Percentiles rank a stretch among this genome's conserved stretches.
Evolutionary conservation across 1,284 basidiomycete genomes (phyloP).

Genomic region (Pseudozyma sp.): DNA sequence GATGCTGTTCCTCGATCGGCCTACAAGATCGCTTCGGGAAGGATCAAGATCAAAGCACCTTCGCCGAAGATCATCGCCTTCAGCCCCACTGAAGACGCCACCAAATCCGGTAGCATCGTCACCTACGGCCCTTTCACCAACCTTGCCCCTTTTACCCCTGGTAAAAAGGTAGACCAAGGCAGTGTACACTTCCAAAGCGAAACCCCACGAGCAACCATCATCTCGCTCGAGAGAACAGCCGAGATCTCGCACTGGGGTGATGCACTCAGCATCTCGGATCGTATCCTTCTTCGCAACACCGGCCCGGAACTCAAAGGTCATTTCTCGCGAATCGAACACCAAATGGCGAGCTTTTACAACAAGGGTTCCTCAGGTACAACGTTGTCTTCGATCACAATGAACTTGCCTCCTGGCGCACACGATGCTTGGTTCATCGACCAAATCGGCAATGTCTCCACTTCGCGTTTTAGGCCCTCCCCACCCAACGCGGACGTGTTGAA

Average conservation of each 20-base stretch:
- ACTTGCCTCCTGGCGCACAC: conserved; percentile 61
- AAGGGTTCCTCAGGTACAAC: conserved; percentile 76
- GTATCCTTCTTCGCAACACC: conserved; percentile 84
- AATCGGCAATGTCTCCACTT: conserved; percentile 97
- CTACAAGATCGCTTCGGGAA: conserved; percentile 82
- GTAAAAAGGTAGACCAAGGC: conserved; percentile 70
- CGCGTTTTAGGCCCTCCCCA: conserved; percentile 78
- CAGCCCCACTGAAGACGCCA: conserved; percentile 71
- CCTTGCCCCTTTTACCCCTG: conserved; percentile 73
- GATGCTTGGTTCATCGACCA: conserved; percentile 61
- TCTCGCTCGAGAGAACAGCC: conserved; percentile 79
- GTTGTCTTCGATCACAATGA: conserved; percentile 77
- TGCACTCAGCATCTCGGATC: conserved; percentile 92
- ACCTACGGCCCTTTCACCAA: conserved; percentile 88
- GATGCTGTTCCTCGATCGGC: conserved; percentile 83
- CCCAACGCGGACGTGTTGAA: conserved; percentile 27
- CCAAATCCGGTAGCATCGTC: conserved; percentile 82
- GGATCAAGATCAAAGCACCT: conserved; percentile 77
- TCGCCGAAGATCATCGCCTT: conserved; percentile 42
- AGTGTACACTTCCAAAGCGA: conserved; percentile 84
- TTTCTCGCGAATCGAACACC: conserved; percentile 91
- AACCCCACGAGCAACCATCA: conserved; percentile 81
- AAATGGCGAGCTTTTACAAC: conserved; percentile 78
- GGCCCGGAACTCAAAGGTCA: conserved; percentile 93
- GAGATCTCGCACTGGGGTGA: conserved; percentile 98